Conservation (phyloP, 2,329 filamentous ascomycete genomes). For the Taxawa tesnikishii region DNA sequence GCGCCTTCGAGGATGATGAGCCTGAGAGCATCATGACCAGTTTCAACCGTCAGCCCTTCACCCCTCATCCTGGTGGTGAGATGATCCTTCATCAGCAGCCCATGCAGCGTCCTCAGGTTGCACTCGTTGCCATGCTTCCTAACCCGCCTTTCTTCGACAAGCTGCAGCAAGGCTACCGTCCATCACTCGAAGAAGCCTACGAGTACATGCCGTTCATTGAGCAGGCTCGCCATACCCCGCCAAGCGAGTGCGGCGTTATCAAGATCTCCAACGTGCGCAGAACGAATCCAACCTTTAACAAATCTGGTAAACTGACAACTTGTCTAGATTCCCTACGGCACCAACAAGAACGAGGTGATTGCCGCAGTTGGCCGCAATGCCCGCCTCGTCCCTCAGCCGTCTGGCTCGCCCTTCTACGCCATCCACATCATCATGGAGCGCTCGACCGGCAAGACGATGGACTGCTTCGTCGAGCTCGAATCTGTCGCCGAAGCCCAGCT, state of each 20-base stretch:
- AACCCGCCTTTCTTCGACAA: constrained; percentile 6
- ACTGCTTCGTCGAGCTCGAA: constrained; percentile 39
- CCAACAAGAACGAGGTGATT: constrained; percentile 35
- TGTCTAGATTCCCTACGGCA: constrained; percentile 37
- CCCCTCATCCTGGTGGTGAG: neutral
- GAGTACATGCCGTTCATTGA: constrained; percentile 17
- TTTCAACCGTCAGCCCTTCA: neutral
- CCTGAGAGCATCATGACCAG: neutral
- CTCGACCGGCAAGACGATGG: constrained; percentile 43
- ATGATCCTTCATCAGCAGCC: neutral
- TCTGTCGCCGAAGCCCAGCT: constrained; percentile 24
- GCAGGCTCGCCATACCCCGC: constrained; percentile 2
- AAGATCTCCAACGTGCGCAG: constrained; percentile 19
- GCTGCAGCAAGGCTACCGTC: constrained; percentile 3
- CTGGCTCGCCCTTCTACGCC: constrained; percentile 25
- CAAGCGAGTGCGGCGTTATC: constrained; percentile 16
- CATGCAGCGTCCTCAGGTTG: constrained; percentile 1
- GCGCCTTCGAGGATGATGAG: constrained; percentile 1
- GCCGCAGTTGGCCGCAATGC: constrained; percentile 34
- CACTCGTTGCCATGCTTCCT: constrained; percentile 2
- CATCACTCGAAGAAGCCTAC: constrained; percentile 15
- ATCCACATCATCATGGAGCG: constrained; percentile 48
- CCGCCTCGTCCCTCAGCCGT: constrained; percentile 20
- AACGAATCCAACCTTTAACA: neutral
- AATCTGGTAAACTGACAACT: constrained; percentile 5